Conservation (phyloP, 2,329 filamentous ascomycete species). For the Colletotrichum tropicale region DNA sequence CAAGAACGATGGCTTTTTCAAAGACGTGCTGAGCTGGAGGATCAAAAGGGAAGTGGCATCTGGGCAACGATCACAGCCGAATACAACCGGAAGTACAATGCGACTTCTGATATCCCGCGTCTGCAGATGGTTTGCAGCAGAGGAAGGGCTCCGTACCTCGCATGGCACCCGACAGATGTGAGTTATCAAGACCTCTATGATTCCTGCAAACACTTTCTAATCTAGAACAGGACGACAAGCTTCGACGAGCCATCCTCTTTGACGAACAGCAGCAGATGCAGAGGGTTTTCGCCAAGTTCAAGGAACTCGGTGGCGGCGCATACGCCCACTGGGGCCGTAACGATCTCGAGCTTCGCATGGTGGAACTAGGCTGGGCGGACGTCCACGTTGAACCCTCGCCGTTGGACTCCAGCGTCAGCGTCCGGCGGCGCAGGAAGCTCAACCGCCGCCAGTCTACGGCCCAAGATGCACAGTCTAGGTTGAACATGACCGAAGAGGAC, state of each 20-base stretch:
- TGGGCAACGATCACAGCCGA: constrained; percentile 57
- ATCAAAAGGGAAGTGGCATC: constrained; percentile 61
- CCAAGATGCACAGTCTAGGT: constrained; percentile 4
- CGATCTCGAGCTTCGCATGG: constrained; percentile 55
- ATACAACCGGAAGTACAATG: constrained; percentile 38
- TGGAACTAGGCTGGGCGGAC: constrained; percentile 51
- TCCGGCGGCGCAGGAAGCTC: constrained; percentile 47
- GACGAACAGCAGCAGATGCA: constrained; percentile 32
- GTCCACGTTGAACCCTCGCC: constrained; percentile 31
- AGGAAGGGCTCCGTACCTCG: constrained; percentile 50
- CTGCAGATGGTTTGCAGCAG: constrained; percentile 63
- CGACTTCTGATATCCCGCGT: constrained; percentile 49
- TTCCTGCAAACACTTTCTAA: constrained; percentile 24
- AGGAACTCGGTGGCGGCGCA: constrained; percentile 53
- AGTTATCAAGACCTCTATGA: constrained; percentile 26
- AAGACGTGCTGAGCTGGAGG: constrained; percentile 43
- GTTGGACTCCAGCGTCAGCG: constrained; percentile 39
- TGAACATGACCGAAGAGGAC: constrained; percentile 15
- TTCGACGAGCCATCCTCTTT: background rate
- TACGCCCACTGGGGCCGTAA: constrained; percentile 53
- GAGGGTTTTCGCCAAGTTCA: constrained; percentile 46
- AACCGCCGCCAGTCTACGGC: constrained; percentile 25
- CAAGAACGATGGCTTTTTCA: constrained; percentile 55
- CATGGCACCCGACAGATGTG: constrained; percentile 57
- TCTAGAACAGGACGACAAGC: constrained; percentile 44